Evolutionary conservation across 148 eudicot species (phyloP).

Genomic region (Simmondsia chinensis): DNA sequence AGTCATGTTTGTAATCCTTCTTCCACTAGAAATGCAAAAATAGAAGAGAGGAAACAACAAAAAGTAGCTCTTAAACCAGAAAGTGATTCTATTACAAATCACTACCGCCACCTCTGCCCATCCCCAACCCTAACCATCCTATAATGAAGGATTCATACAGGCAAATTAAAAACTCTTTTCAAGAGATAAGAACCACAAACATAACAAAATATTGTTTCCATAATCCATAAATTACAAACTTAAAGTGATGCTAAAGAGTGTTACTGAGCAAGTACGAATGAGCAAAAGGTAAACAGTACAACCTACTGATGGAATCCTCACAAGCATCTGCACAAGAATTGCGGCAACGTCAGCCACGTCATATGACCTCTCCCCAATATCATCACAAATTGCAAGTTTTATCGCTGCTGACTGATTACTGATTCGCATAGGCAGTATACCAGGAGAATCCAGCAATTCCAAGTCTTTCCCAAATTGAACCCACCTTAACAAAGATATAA

Average conservation of each 20-base stretch:
- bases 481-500: constrained; percentile 52
- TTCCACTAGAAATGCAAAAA: no score
- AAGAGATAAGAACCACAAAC: no score
- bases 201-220: no score
- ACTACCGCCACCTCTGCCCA: no score
- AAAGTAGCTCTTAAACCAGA: no score
- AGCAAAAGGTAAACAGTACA: constrained; percentile 14
- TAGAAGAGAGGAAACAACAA: no score
- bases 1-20: no score
- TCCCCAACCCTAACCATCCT: no score
- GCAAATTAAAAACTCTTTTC: no score
- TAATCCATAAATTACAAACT: not conserved
- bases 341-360: constrained; percentile 78
- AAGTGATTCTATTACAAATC: no score
- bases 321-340: constrained; percentile 77
- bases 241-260: not conserved
- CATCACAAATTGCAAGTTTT: constrained; percentile 98
- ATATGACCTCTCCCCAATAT: constrained; percentile 97
- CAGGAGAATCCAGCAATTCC: constrained; percentile 94
- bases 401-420: constrained; percentile 91
- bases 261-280: not conserved
- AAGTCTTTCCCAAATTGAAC: constrained; percentile 84
- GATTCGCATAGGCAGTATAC: constrained; percentile 93
- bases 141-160: no score
- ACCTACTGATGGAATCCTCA: constrained; percentile 79